Percentiles rank a stretch among this genome's conserved stretches.
These are phyloP conservation scores for Chlamydomonas reinhardtii DNA, from an alignment of 163 green algal species.

Conservation along the genomic window DNA sequence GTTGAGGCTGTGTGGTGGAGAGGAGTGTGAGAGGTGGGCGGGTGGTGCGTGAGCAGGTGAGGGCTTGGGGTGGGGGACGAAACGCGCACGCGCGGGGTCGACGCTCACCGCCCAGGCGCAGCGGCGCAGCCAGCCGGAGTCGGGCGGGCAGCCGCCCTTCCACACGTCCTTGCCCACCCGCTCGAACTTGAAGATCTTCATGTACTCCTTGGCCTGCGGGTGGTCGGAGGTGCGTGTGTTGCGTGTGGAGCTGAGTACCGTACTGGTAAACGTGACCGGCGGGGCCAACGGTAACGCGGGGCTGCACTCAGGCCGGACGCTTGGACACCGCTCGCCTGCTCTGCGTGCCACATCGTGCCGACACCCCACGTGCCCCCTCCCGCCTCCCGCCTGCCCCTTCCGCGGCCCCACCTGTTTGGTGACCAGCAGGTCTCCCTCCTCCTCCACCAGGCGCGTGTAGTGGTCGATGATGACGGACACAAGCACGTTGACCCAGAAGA, in stretches of 20 bases:
- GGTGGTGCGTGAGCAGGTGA: no score
- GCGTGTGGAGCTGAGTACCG: no score
- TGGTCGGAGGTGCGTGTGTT: not conserved
- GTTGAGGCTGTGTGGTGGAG: no score
- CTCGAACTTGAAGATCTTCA: constrained; percentile 62
- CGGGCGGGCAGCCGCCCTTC: constrained; percentile 23
- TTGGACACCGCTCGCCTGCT: no score
- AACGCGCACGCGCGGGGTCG: no score
- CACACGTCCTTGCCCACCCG: constrained; percentile 64
- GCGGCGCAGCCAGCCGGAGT: constrained; percentile 14
- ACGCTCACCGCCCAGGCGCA: constrained; percentile 1
- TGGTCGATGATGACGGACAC: constrained; percentile 74
- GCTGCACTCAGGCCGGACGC: no score
- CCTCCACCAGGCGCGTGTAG: constrained; percentile 39
- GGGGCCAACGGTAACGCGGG: no score
- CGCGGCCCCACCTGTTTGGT: not conserved
- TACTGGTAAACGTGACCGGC: not conserved
- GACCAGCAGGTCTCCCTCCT: not conserved
- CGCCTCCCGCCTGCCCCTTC: no score
- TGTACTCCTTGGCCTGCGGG: constrained; percentile 36
- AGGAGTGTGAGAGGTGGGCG: no score
- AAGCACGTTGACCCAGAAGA: constrained; percentile 77
- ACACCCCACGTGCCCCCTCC: no score
- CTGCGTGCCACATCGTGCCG: no score
- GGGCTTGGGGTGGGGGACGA: no score